Percentiles rank a stretch among this genome's conserved stretches.
Conservation (phyloP, 306 rosid genomes). For the Cicer cuneatum region DNA sequence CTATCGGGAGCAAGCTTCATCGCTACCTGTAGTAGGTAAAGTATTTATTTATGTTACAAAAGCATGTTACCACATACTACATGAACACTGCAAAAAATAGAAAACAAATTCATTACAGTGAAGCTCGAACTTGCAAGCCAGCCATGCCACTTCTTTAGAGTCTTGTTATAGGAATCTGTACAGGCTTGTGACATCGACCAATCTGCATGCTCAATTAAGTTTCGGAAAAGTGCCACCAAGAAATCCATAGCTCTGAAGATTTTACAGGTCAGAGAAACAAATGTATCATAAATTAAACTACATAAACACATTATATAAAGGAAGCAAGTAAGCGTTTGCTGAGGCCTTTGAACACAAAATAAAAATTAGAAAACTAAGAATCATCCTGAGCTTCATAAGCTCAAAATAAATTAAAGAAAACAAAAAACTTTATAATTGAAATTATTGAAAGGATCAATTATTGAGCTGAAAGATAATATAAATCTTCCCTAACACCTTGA, state of each 20-base stretch:
- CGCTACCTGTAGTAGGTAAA: constrained; percentile 68
- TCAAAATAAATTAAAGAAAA: constrained; percentile 17
- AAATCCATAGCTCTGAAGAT: constrained; percentile 95
- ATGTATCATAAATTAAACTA: constrained; percentile 27
- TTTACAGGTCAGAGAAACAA: constrained; percentile 30
- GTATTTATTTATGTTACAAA: constrained; percentile 20
- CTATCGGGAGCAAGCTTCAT: constrained; percentile 99
- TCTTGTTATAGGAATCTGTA: constrained; percentile 83
- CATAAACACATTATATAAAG: constrained; percentile 3
- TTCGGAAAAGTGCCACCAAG: constrained; percentile 83
- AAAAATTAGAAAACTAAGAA: constrained; percentile 20
- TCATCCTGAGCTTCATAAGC: constrained; percentile 7
- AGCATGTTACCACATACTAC: background rate
- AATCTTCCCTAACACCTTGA: constrained; percentile 22
- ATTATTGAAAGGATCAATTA: constrained; percentile 25
- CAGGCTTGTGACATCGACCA: constrained; percentile 97
- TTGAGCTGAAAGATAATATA: constrained; percentile 14
- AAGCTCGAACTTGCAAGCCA: constrained; percentile 97
- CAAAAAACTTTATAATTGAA: constrained; percentile 1
- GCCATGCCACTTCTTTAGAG: constrained; percentile 96
- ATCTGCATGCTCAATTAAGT: constrained; percentile 80
- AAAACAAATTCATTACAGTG: constrained; percentile 61
- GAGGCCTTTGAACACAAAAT: constrained; percentile 4
- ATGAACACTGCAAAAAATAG: background rate
- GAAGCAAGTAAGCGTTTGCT: constrained; percentile 24